Conservation (phyloP, 176 grass and related monocot species). For the Carex parvula region DNA sequence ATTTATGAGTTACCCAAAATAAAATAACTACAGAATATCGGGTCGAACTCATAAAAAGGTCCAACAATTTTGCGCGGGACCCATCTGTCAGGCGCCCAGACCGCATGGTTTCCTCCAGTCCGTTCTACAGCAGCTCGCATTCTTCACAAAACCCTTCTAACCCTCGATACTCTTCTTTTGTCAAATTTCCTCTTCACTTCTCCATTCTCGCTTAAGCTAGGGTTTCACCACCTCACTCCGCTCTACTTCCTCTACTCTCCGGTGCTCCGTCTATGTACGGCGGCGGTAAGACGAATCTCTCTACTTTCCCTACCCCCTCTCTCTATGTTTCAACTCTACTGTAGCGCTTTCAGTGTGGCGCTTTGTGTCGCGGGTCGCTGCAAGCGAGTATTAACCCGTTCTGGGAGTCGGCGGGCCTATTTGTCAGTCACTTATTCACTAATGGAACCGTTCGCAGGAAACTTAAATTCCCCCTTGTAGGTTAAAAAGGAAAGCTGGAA, state of each 20-base stretch:
- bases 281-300: slow-evolving; percentile 59
- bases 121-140: background rate
- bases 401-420: background rate
- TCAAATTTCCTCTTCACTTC: background rate
- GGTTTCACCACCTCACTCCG: slow-evolving; percentile 26
- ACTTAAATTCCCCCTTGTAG: background rate
- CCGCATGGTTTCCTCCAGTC: background rate
- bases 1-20: too few relatives aligned
- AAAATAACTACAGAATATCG: too few relatives aligned
- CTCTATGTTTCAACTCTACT: slow-evolving; percentile 14
- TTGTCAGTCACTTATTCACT: background rate
- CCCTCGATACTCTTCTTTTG: background rate
- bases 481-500: background rate
- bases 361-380: background rate
- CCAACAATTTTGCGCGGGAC: background rate
- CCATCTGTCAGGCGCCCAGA: background rate
- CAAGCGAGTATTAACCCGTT: background rate
- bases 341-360: background rate
- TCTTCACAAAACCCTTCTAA: slow-evolving; percentile 13
- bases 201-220: slow-evolving; percentile 35
- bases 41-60: too few relatives aligned
- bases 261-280: slow-evolving; percentile 71
- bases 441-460: background rate
- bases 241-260: background rate
- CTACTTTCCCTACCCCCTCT: slow-evolving; percentile 32